A percentile compares a stretch with the other conserved stretches of the same genome.
Evolutionary conservation across 805 yeast genomes (phyloP).

Genomic region (Candida nonsorbophila): DNA sequence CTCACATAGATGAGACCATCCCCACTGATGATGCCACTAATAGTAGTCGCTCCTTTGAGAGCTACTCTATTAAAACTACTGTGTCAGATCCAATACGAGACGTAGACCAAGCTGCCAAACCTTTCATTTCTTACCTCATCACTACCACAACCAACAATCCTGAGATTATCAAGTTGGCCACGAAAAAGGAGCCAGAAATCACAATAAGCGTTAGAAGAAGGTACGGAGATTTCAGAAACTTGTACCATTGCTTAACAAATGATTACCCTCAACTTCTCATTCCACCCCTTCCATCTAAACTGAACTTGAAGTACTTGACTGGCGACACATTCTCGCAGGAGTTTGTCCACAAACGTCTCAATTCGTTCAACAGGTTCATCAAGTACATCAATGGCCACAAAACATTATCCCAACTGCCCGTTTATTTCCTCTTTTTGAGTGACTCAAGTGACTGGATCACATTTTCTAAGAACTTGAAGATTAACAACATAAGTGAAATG

Average conservation of each 20-base stretch:
- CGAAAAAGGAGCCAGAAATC: constrained; percentile 12
- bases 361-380: constrained; percentile 73
- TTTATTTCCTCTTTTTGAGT: constrained; percentile 60
- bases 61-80: constrained; percentile 15
- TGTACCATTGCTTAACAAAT: constrained; percentile 66
- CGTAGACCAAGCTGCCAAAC: constrained; percentile 62
- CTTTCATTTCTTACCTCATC: constrained; percentile 69
- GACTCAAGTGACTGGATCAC: constrained; percentile 74
- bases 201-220: constrained; percentile 64
- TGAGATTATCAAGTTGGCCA: constrained; percentile 34
- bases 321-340: constrained; percentile 88
- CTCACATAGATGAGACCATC: constrained; percentile 2
- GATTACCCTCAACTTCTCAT: constrained; percentile 83
- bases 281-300: constrained; percentile 93
- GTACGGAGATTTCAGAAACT: constrained; percentile 78
- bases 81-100: constrained; percentile 66
- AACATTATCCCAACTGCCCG: constrained; percentile 59
- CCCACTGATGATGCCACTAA: background rate
- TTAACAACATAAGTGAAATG: constrained; percentile 14
- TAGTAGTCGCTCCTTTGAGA: constrained; percentile 6
- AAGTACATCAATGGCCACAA: constrained; percentile 74
- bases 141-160: constrained; percentile 63
- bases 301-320: constrained; percentile 83
- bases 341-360: constrained; percentile 78
- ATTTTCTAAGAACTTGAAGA: constrained; percentile 52